Evolutionary conservation across 352 stramenopile genomes (phyloP).

Genomic region (Pilasporangium apinafurcum): DNA sequence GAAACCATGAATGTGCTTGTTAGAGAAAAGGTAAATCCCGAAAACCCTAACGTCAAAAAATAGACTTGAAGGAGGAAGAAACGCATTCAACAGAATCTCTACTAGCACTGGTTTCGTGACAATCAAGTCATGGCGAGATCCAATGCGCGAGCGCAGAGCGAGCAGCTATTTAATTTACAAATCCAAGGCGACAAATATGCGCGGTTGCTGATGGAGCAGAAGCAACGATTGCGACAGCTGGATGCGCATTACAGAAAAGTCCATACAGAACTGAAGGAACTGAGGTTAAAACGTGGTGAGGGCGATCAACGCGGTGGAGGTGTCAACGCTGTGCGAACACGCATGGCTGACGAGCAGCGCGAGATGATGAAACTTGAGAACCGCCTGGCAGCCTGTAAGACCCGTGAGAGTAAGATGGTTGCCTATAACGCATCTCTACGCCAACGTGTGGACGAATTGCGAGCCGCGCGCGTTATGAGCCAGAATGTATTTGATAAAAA

Average conservation of each 20-base stretch:
- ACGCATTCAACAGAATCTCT: no score
- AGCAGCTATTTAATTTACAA: slow-evolving; percentile 81
- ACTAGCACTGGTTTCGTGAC: no score
- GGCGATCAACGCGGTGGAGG: slow-evolving; percentile 67
- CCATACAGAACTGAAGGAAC: slow-evolving; percentile 58
- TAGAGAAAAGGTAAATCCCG: no score
- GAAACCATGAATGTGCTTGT: no score
- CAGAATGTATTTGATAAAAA: slow-evolving; percentile 81
- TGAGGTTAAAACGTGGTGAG: slow-evolving; percentile 56
- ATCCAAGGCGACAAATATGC: slow-evolving; percentile 78
- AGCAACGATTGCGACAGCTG: slow-evolving; percentile 57
- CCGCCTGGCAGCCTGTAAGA: slow-evolving; percentile 59
- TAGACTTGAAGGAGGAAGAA: no score
- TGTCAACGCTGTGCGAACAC: slow-evolving; percentile 58
- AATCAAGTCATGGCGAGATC: slow-evolving; percentile 73
- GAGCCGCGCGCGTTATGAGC: slow-evolving; percentile 52
- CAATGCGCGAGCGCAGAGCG: slow-evolving; percentile 59
- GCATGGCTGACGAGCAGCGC: slow-evolving; percentile 66
- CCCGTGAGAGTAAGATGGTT: slow-evolving; percentile 70
- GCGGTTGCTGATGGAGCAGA: slow-evolving; percentile 59
- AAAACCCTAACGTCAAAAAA: no score
- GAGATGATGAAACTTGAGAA: slow-evolving; percentile 81
- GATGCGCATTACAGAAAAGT: slow-evolving; percentile 68
- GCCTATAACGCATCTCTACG: slow-evolving; percentile 50
- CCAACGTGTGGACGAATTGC: slow-evolving; percentile 50